Evolutionary conservation across 805 yeast species (phyloP), one percentile per base, ranked within the genome.

Genomic region (Saccharomycodes ludwigii): DNA sequence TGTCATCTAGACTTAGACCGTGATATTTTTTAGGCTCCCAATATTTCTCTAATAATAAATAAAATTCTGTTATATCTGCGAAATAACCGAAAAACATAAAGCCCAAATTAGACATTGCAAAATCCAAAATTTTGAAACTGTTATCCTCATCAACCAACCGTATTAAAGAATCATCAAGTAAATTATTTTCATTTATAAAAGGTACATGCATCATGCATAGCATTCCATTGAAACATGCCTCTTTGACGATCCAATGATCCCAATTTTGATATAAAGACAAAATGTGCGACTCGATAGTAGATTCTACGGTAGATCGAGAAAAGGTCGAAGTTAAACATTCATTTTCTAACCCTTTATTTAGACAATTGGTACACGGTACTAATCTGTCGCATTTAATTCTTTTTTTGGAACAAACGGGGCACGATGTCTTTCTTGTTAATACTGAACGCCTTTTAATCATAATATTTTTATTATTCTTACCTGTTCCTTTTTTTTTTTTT

Each of bases 331-430:
- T 32, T n/a, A n/a, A n/a, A 27, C 58, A 55, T 24, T 38, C 43
- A 15, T 43, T 33, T 20, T 47, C 47, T 18, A 40, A 33, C 4
- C 52, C 52, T 38, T 50, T 46, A 27, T 45, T 47, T 2, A 42
- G 34, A 38, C 60, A 55, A 30, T 47, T 42, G 14, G 47, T 32
- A 27, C 60, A 55, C 1, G 60, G 59, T 6, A 50, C 33, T 27
- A 43, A 31, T 16, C 56, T 41, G 31, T 54, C 58, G 37, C 60
- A 55, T 34, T 53, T 52, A 11, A 53, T 48, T 28, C 54, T 55
- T 18, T 52, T 40, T 17, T 33, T 43, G 5, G 47, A 36, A 34
- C 60, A 55, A 2, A 40, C 42, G 4, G 37, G 21, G 31, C 58
- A 52, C 12, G 48, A 47, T n/a, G n/a, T n/a, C n/a, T n/a, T n/a